Evolutionary conservation across 192 early-diverging fungal species (phyloP), one percentile per base, ranked within the genome.

Genomic region (Linnemannia elongata): DNA sequence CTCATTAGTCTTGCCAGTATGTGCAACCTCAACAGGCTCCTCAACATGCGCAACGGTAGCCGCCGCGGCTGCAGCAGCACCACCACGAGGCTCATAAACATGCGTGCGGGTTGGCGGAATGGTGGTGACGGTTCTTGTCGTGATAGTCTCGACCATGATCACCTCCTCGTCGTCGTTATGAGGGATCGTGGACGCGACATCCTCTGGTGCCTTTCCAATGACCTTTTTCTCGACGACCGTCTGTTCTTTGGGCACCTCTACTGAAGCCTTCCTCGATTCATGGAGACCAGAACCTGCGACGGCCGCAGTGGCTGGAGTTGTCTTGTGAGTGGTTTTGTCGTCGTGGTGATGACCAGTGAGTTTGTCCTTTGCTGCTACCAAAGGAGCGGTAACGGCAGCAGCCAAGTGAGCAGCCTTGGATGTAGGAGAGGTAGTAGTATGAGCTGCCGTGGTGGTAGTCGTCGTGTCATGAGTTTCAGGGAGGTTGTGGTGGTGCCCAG

Each of bases 131-230:
- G 69, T 71, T 20, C 7, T 71, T 71, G 75, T 63, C 3, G 75
- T 76, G 9, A 54, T 63, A 5, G 75, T 63, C 75, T 55, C 36
- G 18, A 76, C 52, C 75, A 76, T 55, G 24, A 63, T 30, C 9
- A 63, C 55, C 6, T 76, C 75, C 36, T 76, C 57, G 15, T 66
- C 57, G 4, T 36, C 60, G 12, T 33, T 33, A 22, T 76, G 75
- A 55, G 60, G 54, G 17, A 76, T 44, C 24, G 27, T 39, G 18
- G 57, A 22, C 13, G 75, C 60, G 1, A 66, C n/a, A 66, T 36
- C 69, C 3, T 71, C 69, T 9, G 69, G 20, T 39, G 47, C 47
- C 39, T 36, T 54, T 10, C 54, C 52, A 4, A 75, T 13, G n/a
- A 74, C 45, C 5, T 30, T 44, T 27, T 49, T 42, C 10, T 42